Percentiles rank a stretch among this genome's conserved stretches.
These are phyloP conservation scores for Arabis alpina DNA, from an alignment of 345 rosid species.

Conservation along the genomic window DNA sequence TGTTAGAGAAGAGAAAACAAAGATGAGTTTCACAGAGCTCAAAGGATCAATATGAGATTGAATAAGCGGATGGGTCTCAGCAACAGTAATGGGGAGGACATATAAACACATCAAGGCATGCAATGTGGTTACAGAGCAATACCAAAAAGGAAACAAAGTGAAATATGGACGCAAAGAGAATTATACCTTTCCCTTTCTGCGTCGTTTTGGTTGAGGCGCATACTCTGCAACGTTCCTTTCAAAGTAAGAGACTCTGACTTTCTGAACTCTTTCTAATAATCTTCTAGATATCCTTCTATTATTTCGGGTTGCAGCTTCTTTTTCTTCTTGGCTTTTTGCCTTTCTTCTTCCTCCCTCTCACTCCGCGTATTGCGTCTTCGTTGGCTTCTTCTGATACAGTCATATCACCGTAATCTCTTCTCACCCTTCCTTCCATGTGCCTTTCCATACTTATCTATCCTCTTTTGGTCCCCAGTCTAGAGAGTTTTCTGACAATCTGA, in stretches of 20 bases:
- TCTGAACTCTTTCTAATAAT: constrained; percentile 66
- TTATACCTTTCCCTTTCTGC: constrained; percentile 91
- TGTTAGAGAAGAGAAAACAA: constrained; percentile 42
- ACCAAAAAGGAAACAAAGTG: background rate
- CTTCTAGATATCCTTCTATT: constrained; percentile 67
- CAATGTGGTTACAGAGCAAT: constrained; percentile 7
- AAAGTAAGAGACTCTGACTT: constrained; percentile 58
- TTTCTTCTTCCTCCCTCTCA: constrained; percentile 87
- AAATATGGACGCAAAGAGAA: constrained; percentile 18
- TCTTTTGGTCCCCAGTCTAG: constrained; percentile 62
- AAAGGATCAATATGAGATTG: background rate
- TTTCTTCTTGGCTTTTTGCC: constrained; percentile 73
- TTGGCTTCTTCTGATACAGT: constrained; percentile 59
- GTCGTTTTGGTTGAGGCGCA: constrained; percentile 77
- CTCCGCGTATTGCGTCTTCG: constrained; percentile 67
- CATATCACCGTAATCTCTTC: constrained; percentile 50
- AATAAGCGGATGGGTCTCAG: background rate
- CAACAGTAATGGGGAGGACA: no score
- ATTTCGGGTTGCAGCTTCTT: constrained; percentile 60
- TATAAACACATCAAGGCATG: background rate
- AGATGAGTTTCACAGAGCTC: constrained; percentile 1
- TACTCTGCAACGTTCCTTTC: constrained; percentile 55
- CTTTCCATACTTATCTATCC: constrained; percentile 67
- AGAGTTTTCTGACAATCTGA: constrained; percentile 50
- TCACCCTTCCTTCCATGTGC: constrained; percentile 54